Conservation (phyloP, 2,329 filamentous ascomycete species). For the Diplodia sapinea region DNA sequence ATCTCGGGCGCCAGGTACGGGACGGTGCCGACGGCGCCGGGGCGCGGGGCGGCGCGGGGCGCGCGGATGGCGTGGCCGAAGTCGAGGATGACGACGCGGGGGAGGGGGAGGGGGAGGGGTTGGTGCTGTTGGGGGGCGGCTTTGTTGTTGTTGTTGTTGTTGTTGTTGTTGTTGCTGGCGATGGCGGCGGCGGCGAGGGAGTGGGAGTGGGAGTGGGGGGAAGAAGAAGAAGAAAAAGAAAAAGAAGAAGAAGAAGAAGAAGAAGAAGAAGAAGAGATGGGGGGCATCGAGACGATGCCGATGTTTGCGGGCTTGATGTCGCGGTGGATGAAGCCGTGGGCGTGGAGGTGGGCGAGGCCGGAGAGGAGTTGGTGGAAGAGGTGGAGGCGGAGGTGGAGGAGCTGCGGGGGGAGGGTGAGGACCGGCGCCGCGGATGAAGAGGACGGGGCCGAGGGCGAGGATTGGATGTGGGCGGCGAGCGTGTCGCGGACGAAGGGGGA, state of each 20-base stretch:
- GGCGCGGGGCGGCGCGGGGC: neutral
- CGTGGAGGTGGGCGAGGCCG: conserved; percentile 29
- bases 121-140: no score
- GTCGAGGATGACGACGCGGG: conserved; percentile 23
- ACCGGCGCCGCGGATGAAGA: neutral
- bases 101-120: neutral
- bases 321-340: conserved; percentile 30
- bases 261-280: neutral
- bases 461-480: conserved; percentile 4
- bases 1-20: conserved; percentile 29
- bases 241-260: no score
- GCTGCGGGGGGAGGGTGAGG: neutral
- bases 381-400: conserved; percentile 8
- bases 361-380: conserved; percentile 23
- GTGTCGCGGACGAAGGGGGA: conserved; percentile 15
- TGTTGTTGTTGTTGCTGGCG: neutral
- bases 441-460: neutral
- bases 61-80: conserved; percentile 18
- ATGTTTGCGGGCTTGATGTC: conserved; percentile 33
- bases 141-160: no score
- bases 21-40: conserved; percentile 21
- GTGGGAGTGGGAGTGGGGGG: no score
- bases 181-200: no score
- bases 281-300: neutral
- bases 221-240: no score